Conservation (phyloP, 176 grass and related monocot genomes). For the Raddia distichophylla region DNA sequence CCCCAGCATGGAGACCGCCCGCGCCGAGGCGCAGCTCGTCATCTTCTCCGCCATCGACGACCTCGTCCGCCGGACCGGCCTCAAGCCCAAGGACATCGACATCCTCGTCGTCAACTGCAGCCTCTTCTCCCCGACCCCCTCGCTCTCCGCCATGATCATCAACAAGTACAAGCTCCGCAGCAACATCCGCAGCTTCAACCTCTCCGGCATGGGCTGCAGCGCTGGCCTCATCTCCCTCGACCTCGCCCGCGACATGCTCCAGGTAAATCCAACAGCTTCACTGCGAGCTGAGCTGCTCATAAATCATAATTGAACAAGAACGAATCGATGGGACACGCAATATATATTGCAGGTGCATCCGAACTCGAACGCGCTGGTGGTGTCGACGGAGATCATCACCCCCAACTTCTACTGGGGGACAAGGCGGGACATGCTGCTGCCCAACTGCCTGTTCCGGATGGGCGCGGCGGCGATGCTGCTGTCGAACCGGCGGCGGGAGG, state of each 20-base stretch:
- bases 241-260: constrained; percentile 77
- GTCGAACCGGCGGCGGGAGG: constrained; percentile 73
- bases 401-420: constrained; percentile 85
- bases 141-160: constrained; percentile 92
- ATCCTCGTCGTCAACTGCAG: constrained; percentile 93
- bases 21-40: constrained; percentile 85
- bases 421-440: constrained; percentile 74
- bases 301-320: too few relatives aligned
- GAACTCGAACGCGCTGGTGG: constrained; percentile 78
- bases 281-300: background rate
- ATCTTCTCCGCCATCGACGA: constrained; percentile 95
- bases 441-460: constrained; percentile 95
- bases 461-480: constrained; percentile 87
- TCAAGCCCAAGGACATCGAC: constrained; percentile 88
- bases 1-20: constrained; percentile 65
- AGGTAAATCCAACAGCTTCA: constrained; percentile 27
- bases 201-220: constrained; percentile 95
- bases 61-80: constrained; percentile 60
- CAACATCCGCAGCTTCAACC: constrained; percentile 92
- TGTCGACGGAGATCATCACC: constrained; percentile 93
- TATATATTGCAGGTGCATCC: constrained; percentile 59
- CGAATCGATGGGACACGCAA: background rate
- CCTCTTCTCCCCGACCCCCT: constrained; percentile 82
- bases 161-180: constrained; percentile 92
- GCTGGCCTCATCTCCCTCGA: constrained; percentile 86